Evolutionary conservation across 352 stramenopile genomes (phyloP).

Genomic region (Peronospora belbahrii): DNA sequence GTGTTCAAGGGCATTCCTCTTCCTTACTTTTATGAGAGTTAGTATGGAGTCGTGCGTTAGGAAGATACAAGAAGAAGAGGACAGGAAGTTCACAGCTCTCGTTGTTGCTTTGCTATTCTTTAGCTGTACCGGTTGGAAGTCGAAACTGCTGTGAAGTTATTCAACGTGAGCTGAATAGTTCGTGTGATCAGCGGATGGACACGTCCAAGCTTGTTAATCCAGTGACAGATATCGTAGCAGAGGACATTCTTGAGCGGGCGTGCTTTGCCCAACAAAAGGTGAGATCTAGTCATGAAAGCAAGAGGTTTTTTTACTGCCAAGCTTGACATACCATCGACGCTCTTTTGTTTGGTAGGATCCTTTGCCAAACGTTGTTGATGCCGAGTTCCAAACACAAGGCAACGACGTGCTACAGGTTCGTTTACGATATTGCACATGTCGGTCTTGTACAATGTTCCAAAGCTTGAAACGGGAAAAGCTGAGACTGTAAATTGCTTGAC

Average conservation of each 20-base stretch:
- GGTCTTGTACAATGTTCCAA: background rate
- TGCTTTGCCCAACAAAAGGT: constrained; percentile 67
- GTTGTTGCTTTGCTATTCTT: background rate
- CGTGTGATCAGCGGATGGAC: constrained; percentile 20
- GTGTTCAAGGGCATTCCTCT: constrained; percentile 81
- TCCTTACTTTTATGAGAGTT: constrained; percentile 60
- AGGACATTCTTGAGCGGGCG: constrained; percentile 66
- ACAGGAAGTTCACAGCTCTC: background rate
- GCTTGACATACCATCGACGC: background rate
- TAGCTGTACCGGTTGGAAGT: constrained; percentile 42
- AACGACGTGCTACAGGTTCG: constrained; percentile 34
- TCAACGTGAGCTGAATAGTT: constrained; percentile 20
- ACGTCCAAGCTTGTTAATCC: background rate
- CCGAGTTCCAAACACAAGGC: constrained; percentile 36
- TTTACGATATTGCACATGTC: background rate
- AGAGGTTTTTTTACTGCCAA: background rate
- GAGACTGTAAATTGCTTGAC: background rate
- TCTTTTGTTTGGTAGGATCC: constrained; percentile 21
- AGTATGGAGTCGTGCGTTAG: background rate
- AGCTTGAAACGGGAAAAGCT: background rate
- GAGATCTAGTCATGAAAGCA: background rate
- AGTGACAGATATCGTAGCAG: constrained; percentile 23
- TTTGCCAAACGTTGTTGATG: constrained; percentile 30
- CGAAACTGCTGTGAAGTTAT: constrained; percentile 39
- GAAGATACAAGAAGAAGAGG: background rate